These are phyloP conservation scores for Kwoniella heveanensis DNA, from an alignment of 768 basidiomycete genomes.

Conservation along the genomic window DNA sequence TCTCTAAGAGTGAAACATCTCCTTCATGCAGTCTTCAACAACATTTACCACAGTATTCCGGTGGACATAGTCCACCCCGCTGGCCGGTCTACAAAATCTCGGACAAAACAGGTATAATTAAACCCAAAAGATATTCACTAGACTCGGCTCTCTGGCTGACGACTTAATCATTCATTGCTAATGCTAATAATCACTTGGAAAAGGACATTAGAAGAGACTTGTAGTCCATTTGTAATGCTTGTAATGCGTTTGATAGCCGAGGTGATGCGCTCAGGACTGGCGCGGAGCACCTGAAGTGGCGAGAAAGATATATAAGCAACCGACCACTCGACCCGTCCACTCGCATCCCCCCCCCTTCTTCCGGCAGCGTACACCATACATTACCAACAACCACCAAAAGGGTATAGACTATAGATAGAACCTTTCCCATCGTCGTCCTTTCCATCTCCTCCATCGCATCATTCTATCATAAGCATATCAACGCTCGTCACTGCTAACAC, in stretches of 20 bases:
- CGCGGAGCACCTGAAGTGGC: background rate
- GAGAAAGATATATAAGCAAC: conserved; percentile 2
- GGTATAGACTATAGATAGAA: background rate
- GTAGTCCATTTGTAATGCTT: background rate
- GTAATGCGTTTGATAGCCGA: background rate
- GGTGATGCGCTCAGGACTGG: background rate
- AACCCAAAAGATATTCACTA: background rate
- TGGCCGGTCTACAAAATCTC: conserved; percentile 17
- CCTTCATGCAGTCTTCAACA: background rate
- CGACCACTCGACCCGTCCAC: conserved; percentile 5
- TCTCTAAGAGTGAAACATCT: too few relatives aligned
- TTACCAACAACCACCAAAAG: background rate
- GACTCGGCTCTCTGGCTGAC: background rate
- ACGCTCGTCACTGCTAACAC: too few relatives aligned
- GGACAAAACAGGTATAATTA: conserved; percentile 26
- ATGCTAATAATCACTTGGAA: too few relatives aligned
- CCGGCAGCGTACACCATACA: background rate
- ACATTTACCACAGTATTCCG: background rate
- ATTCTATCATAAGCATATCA: too few relatives aligned
- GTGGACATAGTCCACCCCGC: background rate
- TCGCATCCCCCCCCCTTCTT: background rate
- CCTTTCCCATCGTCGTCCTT: too few relatives aligned
- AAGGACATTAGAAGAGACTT: too few relatives aligned
- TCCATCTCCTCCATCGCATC: too few relatives aligned
- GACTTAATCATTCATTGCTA: too few relatives aligned